Evolutionary conservation across 306 rosid species (phyloP).

Genomic region (Malus sieversii): DNA sequence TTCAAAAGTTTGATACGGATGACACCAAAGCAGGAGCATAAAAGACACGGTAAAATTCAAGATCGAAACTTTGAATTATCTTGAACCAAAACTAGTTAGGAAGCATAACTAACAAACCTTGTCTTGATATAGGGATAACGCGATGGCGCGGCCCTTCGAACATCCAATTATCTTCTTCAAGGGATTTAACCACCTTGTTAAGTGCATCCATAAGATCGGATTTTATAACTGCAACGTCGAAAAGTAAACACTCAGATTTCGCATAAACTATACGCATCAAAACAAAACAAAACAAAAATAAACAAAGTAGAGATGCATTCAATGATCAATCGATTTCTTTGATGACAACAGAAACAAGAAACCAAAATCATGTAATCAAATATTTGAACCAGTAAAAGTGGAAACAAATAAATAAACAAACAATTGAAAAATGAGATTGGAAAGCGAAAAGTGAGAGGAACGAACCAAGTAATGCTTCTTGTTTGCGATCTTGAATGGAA

Average conservation of each 20-base stretch:
- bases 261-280: neutral
- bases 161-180: slow-evolving; percentile 90
- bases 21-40: slow-evolving; percentile 1
- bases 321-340: too few relatives aligned
- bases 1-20: neutral
- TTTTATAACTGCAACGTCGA: slow-evolving; percentile 48
- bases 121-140: slow-evolving; percentile 59
- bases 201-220: slow-evolving; percentile 75
- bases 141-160: slow-evolving; percentile 93
- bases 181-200: slow-evolving; percentile 72
- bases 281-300: too few relatives aligned
- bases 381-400: too few relatives aligned
- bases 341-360: neutral
- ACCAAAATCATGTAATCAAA: neutral
- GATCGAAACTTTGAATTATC: neutral
- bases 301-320: neutral
- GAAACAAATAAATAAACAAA: too few relatives aligned
- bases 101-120: slow-evolving; percentile 28
- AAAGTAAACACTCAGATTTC: neutral
- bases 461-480: slow-evolving; percentile 74
- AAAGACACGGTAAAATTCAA: neutral
- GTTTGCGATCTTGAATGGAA: slow-evolving; percentile 64
- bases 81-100: slow-evolving; percentile 1
- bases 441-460: neutral
- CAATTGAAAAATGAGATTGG: too few relatives aligned